These are phyloP conservation scores for Ceriops decandra DNA, from an alignment of 345 rosid genomes.

Conservation along the genomic window DNA sequence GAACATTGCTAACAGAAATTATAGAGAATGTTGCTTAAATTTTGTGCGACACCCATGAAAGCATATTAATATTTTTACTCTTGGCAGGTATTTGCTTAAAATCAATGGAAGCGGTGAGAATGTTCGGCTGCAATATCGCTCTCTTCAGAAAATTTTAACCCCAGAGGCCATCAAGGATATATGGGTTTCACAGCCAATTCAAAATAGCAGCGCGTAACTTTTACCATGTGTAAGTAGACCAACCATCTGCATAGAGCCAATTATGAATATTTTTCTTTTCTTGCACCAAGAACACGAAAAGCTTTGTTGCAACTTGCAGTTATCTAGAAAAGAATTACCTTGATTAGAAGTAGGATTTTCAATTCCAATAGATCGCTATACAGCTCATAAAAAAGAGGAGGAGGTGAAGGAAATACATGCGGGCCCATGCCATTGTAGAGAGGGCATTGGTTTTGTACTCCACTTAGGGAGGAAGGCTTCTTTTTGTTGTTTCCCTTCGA, in stretches of 20 bases:
- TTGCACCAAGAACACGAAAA: constrained; percentile 1
- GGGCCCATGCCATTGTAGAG: constrained; percentile 2
- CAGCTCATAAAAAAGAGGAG: constrained; percentile 25
- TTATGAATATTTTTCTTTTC: constrained; percentile 4
- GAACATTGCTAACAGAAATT: too few relatives aligned
- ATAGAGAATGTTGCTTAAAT: not conserved
- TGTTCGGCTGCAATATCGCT: constrained; percentile 89
- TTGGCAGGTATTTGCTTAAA: constrained; percentile 75
- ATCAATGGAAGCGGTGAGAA: constrained; percentile 77
- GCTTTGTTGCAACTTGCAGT: constrained; percentile 7
- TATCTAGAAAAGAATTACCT: constrained; percentile 18
- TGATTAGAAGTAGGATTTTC: constrained; percentile 17
- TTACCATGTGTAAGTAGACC: not conserved
- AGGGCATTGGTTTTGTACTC: not conserved
- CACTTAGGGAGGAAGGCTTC: too few relatives aligned
- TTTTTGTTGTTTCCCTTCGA: too few relatives aligned
- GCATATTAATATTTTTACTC: not conserved
- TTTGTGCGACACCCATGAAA: not conserved
- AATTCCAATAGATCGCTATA: not conserved
- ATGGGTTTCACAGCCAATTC: constrained; percentile 46
- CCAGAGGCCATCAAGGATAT: constrained; percentile 44
- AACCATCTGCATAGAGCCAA: constrained; percentile 10
- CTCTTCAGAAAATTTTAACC: constrained; percentile 59
- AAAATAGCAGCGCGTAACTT: constrained; percentile 48
- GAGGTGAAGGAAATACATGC: not conserved